A percentile compares a stretch with the other conserved stretches of the same genome.
phyloP scores from a whole-genome alignment of 2,329 filamentous ascomycete species.

The Phoma sp. region DNA sequence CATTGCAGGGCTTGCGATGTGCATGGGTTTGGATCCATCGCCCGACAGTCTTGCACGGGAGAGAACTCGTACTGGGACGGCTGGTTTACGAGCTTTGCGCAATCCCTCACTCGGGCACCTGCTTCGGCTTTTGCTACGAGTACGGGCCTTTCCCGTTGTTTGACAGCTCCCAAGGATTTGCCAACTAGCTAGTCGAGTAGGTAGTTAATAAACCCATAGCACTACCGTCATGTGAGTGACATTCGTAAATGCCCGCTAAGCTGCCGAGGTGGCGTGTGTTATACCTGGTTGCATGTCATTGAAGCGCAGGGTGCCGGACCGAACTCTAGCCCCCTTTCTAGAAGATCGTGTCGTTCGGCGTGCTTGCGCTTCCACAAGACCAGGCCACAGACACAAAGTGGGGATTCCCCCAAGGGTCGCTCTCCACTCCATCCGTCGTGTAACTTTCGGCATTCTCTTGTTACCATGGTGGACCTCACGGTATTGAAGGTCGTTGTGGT shows the following conservation, averaged over 20 bases:
- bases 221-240: background rate
- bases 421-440: background rate
- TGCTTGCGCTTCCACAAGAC: slow-evolving; percentile 5
- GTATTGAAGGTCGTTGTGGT: slow-evolving; percentile 18
- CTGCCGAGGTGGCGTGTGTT: slow-evolving; percentile 16
- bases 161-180: background rate
- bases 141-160: background rate
- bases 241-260: slow-evolving; percentile 1
- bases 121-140: background rate
- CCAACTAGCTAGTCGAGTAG: background rate
- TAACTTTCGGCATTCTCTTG: background rate
- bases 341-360: slow-evolving; percentile 1
- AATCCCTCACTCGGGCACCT: background rate
- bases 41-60: background rate
- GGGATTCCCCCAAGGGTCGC: background rate
- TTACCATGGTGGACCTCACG: slow-evolving; percentile 13
- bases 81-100: background rate
- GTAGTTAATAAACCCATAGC: background rate
- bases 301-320: slow-evolving; percentile 4
- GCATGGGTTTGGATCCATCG: background rate
- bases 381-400: slow-evolving; percentile 2
- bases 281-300: slow-evolving; percentile 6
- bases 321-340: slow-evolving; percentile 15
- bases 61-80: background rate
- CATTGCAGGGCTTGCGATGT: background rate